These are phyloP conservation scores for Mycena capillaripes DNA, from an alignment of 768 basidiomycete species.

Conservation along the genomic window DNA sequence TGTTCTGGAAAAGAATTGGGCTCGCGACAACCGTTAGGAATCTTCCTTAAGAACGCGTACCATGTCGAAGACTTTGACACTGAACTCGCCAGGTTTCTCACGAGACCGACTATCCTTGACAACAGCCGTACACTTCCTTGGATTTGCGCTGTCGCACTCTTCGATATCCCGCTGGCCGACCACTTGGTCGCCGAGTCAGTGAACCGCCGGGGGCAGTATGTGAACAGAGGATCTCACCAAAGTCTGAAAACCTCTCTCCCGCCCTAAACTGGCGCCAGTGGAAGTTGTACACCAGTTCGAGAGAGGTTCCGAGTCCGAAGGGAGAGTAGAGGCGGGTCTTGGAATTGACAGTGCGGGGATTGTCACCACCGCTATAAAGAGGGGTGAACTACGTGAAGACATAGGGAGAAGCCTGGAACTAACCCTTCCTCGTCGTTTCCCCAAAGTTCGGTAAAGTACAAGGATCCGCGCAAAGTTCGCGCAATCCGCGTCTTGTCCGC, in stretches of 20 bases:
- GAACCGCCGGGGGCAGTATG: not conserved
- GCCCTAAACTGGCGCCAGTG: conserved; percentile 25
- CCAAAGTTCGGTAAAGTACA: conserved; percentile 33
- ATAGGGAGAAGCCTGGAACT: conserved; percentile 9
- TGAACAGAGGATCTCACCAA: conserved; percentile 14
- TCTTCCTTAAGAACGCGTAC: conserved; percentile 7
- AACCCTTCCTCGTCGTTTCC: conserved; percentile 36
- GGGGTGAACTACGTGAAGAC: conserved; percentile 3
- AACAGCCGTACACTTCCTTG: conserved; percentile 18
- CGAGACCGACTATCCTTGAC: conserved; percentile 27
- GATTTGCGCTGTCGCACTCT: conserved; percentile 25
- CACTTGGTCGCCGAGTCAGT: conserved; percentile 15
- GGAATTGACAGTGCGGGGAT: conserved; percentile 31
- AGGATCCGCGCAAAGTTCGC: conserved; percentile 29
- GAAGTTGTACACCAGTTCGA: conserved; percentile 33
- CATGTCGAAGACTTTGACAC: conserved; percentile 32
- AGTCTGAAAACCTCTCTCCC: conserved; percentile 23
- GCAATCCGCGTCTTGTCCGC: conserved; percentile 25
- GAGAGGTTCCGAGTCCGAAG: conserved; percentile 30
- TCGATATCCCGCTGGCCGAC: conserved; percentile 19
- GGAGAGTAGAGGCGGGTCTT: conserved; percentile 34
- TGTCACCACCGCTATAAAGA: conserved; percentile 26
- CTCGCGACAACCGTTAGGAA: not conserved
- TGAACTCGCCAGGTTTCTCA: conserved; percentile 27
- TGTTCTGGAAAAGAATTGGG: conserved; percentile 18